Conservation (phyloP, 1,284 basidiomycete species). For the Xanthoconium separans region DNA sequence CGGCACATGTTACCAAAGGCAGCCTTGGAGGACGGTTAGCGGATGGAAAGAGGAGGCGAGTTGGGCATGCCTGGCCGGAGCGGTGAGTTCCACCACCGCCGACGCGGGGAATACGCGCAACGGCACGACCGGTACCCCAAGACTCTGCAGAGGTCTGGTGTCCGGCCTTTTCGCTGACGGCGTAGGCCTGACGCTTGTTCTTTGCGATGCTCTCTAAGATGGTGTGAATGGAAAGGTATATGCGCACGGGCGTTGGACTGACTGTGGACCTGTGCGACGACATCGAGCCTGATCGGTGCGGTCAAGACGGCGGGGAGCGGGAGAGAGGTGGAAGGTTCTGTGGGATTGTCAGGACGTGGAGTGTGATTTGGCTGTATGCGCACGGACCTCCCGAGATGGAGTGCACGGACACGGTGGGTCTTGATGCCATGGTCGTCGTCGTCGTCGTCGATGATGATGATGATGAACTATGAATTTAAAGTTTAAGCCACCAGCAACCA, state of each 20-base stretch:
- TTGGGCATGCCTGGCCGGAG: constrained; percentile 76
- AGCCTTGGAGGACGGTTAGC: constrained; percentile 52
- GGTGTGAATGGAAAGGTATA: not conserved
- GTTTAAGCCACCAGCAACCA: constrained; percentile 27
- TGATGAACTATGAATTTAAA: constrained; percentile 11
- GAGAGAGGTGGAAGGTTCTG: constrained; percentile 86
- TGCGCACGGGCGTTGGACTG: constrained; percentile 40
- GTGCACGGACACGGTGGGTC: constrained; percentile 86
- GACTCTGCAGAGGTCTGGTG: constrained; percentile 99
- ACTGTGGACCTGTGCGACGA: constrained; percentile 99
- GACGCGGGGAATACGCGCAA: constrained; percentile 99
- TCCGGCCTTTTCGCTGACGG: constrained; percentile 97
- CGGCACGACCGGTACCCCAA: constrained; percentile 99
- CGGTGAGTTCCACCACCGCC: constrained; percentile 99
- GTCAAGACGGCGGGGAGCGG: constrained; percentile 96
- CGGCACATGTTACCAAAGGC: constrained; percentile 99
- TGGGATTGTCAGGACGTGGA: constrained; percentile 9
- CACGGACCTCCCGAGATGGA: constrained; percentile 66
- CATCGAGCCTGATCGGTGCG: constrained; percentile 98
- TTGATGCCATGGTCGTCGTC: constrained; percentile 71
- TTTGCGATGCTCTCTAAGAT: constrained; percentile 91
- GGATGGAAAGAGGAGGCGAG: not conserved
- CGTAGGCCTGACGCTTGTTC: constrained; percentile 98
- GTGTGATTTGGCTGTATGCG: not conserved
- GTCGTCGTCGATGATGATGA: not conserved